Evolutionary conservation across 768 basidiomycete species (phyloP).

Genomic region (Amyloporia xantha): DNA sequence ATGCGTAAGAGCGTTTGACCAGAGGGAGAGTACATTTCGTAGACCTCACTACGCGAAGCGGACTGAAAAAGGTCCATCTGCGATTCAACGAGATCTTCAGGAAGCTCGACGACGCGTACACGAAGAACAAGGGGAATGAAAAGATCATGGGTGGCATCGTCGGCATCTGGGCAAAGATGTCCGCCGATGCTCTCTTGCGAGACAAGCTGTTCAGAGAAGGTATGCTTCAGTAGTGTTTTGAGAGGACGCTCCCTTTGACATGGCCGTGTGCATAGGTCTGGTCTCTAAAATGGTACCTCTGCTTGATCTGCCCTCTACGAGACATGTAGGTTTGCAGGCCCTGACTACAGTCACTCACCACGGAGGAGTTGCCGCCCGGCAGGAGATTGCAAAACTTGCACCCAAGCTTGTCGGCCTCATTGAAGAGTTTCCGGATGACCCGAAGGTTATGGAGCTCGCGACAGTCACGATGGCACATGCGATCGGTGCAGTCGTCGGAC

Average conservation of each 20-base stretch:
- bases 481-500: slow-evolving; percentile 28
- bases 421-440: slow-evolving; percentile 41
- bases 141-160: slow-evolving; percentile 28
- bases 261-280: slow-evolving; percentile 43
- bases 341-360: slow-evolving; percentile 54
- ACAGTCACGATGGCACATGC: slow-evolving; percentile 46
- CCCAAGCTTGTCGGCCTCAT: slow-evolving; percentile 36
- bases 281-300: slow-evolving; percentile 52
- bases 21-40: too few relatives aligned
- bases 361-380: slow-evolving; percentile 41
- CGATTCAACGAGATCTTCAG: slow-evolving; percentile 46
- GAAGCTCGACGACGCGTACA: slow-evolving; percentile 41
- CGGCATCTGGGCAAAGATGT: slow-evolving; percentile 15
- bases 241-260: neutral
- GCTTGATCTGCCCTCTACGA: slow-evolving; percentile 39
- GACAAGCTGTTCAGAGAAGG: slow-evolving; percentile 14
- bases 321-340: slow-evolving; percentile 46
- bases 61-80: slow-evolving; percentile 52
- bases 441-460: slow-evolving; percentile 39
- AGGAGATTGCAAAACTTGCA: slow-evolving; percentile 41
- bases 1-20: too few relatives aligned
- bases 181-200: slow-evolving; percentile 10
- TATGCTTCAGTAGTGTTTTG: neutral
- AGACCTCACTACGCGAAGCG: slow-evolving; percentile 51
- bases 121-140: slow-evolving; percentile 33